Evolutionary conservation across 306 rosid genomes (phyloP).

Genomic region (Vigna mungo): DNA sequence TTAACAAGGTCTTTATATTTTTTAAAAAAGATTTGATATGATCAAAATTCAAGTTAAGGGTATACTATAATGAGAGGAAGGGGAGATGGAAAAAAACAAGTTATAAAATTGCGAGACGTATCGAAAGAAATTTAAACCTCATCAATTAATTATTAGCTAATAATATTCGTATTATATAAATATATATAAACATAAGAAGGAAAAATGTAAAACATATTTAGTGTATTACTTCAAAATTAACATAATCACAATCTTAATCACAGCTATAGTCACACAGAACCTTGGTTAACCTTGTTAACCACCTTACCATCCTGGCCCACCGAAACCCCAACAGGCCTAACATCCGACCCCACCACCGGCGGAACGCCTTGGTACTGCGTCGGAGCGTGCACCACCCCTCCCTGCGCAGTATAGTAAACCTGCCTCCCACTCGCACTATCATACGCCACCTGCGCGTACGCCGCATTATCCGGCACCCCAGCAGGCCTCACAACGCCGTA

Average conservation of each 20-base stretch:
- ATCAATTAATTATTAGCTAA: neutral
- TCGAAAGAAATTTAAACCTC: neutral
- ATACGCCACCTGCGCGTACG: slow-evolving; percentile 56
- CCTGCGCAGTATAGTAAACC: slow-evolving; percentile 69
- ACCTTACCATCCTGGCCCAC: slow-evolving; percentile 70
- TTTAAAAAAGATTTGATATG: too few relatives aligned
- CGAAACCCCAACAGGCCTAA: slow-evolving; percentile 51
- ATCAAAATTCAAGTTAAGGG: neutral
- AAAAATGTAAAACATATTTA: neutral
- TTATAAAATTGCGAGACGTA: neutral
- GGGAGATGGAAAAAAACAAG: too few relatives aligned
- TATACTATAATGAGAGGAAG: neutral
- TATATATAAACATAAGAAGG: neutral
- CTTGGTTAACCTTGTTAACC: slow-evolving; percentile 66
- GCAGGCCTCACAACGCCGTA: slow-evolving; percentile 51
- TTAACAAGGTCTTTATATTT: too few relatives aligned
- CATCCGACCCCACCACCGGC: slow-evolving; percentile 43
- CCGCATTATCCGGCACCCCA: slow-evolving; percentile 44
- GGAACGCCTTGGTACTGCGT: slow-evolving; percentile 54
- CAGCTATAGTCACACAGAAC: slow-evolving; percentile 58
- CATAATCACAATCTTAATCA: slow-evolving; percentile 35
- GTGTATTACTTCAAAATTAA: slow-evolving; percentile 47
- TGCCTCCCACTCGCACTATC: slow-evolving; percentile 76
- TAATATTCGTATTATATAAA: slow-evolving; percentile 18
- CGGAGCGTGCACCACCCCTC: slow-evolving; percentile 59